A percentile compares a stretch with the other conserved stretches of the same genome.
These are phyloP conservation scores for Candida berthetii DNA, from an alignment of 805 yeast species.

Conservation along the genomic window DNA sequence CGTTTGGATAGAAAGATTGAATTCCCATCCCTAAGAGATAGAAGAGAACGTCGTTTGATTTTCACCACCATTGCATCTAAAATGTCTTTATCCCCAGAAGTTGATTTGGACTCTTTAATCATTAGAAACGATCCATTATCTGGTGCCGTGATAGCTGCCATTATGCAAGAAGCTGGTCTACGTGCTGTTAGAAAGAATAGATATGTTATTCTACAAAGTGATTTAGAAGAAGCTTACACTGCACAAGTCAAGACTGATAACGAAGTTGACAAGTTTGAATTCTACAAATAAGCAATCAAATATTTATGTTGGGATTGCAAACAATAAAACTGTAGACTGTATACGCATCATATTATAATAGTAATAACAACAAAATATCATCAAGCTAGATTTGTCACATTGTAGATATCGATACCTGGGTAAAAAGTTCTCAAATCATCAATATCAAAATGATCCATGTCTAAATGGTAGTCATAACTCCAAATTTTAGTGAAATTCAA, in stretches of 20 bases:
- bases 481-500: slow-evolving; percentile 20
- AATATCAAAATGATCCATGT: slow-evolving; percentile 69
- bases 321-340: no score
- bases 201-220: slow-evolving; percentile 92
- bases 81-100: slow-evolving; percentile 98
- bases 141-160: slow-evolving; percentile 97
- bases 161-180: slow-evolving; percentile 99
- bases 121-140: slow-evolving; percentile 95
- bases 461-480: slow-evolving; percentile 46
- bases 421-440: slow-evolving; percentile 35
- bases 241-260: slow-evolving; percentile 93
- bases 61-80: slow-evolving; percentile 94
- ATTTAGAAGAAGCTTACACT: slow-evolving; percentile 96
- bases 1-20: slow-evolving; percentile 97
- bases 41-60: slow-evolving; percentile 96
- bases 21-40: slow-evolving; percentile 91
- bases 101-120: slow-evolving; percentile 89
- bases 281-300: slow-evolving; percentile 60
- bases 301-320: no score
- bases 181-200: slow-evolving; percentile 98
- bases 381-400: slow-evolving; percentile 12
- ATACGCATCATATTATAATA: no score
- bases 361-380: not conserved
- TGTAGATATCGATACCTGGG: slow-evolving; percentile 64
- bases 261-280: slow-evolving; percentile 96